phyloP scores from a whole-genome alignment of 2,329 filamentous ascomycete species.

The Venturia aucupariae region DNA sequence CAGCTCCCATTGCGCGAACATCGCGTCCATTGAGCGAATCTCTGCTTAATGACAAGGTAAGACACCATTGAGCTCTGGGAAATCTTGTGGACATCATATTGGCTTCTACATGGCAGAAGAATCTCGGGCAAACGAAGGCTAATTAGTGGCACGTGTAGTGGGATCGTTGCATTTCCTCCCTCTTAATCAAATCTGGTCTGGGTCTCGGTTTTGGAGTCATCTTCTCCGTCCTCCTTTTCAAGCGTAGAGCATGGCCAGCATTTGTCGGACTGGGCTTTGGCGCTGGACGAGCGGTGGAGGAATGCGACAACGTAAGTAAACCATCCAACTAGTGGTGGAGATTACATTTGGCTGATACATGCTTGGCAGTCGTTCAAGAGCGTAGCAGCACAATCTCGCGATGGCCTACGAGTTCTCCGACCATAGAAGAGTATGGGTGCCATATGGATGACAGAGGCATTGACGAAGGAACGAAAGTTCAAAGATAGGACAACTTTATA shows the following conservation, averaged over 20 bases:
- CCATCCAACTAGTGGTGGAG: conserved; percentile 1
- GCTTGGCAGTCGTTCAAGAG: conserved; percentile 41
- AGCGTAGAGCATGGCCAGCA: conserved; percentile 96
- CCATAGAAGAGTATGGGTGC: conserved; percentile 23
- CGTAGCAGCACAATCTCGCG: conserved; percentile 37
- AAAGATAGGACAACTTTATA: not conserved
- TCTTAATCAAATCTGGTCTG: conserved; percentile 92
- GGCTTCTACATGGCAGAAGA: not conserved
- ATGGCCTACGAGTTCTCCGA: conserved; percentile 40
- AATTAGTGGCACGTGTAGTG: conserved; percentile 51
- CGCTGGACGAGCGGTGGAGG: conserved; percentile 92
- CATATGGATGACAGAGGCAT: not conserved
- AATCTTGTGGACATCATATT: not conserved
- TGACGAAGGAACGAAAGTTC: not conserved
- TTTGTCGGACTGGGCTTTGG: conserved; percentile 91
- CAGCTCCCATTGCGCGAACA: conserved; percentile 59
- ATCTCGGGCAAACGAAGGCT: not conserved
- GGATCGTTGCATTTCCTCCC: conserved; percentile 96
- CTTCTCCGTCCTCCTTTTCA: conserved; percentile 97
- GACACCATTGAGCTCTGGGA: not conserved
- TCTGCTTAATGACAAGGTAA: conserved; percentile 97
- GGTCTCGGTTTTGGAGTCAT: conserved; percentile 96
- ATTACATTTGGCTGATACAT: not conserved
- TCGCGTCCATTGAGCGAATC: conserved; percentile 87
- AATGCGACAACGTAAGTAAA: conserved; percentile 67